Percentiles rank a stretch among this genome's conserved stretches.
Evolutionary conservation across 805 yeast species (phyloP).

Genomic region (Metschnikowia santaceciliae): DNA sequence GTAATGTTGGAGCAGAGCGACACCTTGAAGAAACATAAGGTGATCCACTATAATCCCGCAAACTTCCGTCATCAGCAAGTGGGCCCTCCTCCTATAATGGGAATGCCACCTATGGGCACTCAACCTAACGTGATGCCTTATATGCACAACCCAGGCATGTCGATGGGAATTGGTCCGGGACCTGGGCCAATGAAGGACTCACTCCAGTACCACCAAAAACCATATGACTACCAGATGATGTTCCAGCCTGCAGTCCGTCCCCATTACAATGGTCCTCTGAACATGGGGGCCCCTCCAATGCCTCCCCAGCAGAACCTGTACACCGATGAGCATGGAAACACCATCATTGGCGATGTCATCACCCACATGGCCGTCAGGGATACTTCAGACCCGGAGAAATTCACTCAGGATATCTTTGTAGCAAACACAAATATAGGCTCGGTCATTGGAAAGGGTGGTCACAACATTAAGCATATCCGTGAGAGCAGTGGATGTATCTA

Average conservation of each 20-base stretch:
- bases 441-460: constrained; percentile 83
- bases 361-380: constrained; percentile 36
- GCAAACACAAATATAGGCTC: constrained; percentile 79
- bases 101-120: constrained; percentile 21
- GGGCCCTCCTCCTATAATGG: constrained; percentile 16
- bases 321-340: constrained; percentile 44
- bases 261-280: constrained; percentile 17
- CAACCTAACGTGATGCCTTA: constrained; percentile 11
- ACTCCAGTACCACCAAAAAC: constrained; percentile 15
- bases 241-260: constrained; percentile 37
- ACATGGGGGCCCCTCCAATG: constrained; percentile 6
- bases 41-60: constrained; percentile 57
- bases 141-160: constrained; percentile 16
- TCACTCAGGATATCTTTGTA: constrained; percentile 67
- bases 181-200: constrained; percentile 14
- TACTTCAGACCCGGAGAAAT: constrained; percentile 43
- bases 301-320: constrained; percentile 31
- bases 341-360: constrained; percentile 41
- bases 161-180: constrained; percentile 8
- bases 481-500: constrained; percentile 68
- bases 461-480: constrained; percentile 73
- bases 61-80: constrained; percentile 23
- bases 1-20: constrained; percentile 61
- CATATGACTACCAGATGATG: constrained; percentile 39
- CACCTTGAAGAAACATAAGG: constrained; percentile 47